These are phyloP conservation scores for Candida tibetensis DNA, from an alignment of 805 yeast species.

Conservation along the genomic window DNA sequence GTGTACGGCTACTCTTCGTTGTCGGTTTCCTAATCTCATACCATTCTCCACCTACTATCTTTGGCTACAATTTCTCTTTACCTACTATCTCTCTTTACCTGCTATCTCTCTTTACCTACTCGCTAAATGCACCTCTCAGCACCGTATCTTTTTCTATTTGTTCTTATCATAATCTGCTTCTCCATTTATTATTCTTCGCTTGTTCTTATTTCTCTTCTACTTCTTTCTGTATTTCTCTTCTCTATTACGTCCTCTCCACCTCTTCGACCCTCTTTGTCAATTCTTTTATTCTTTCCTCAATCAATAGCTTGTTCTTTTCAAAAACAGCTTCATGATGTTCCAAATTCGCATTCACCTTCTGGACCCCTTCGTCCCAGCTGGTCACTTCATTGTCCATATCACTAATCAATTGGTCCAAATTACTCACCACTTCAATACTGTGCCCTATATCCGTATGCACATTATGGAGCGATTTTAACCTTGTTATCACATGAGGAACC, in stretches of 20 bases:
- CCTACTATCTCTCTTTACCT: no score
- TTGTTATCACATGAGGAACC: slow-evolving; percentile 24
- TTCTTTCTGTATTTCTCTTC: neutral
- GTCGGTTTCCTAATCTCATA: no score
- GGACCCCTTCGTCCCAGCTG: slow-evolving; percentile 29
- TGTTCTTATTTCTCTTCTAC: neutral
- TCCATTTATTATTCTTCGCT: neutral
- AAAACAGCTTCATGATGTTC: slow-evolving; percentile 21
- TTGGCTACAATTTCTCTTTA: no score
- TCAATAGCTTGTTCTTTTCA: slow-evolving; percentile 20
- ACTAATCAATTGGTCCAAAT: slow-evolving; percentile 26
- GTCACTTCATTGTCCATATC: slow-evolving; percentile 25
- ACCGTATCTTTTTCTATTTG: no score
- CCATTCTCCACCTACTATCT: no score
- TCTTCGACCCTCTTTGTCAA: slow-evolving; percentile 10
- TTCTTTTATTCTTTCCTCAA: slow-evolving; percentile 16
- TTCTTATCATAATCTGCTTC: no score
- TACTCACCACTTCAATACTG: slow-evolving; percentile 22
- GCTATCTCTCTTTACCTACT: neutral
- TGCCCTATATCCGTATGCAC: slow-evolving; percentile 32
- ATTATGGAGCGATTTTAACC: slow-evolving; percentile 31
- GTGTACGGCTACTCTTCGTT: no score
- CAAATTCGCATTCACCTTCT: slow-evolving; percentile 20
- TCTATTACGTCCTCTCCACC: neutral
- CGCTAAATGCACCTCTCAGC: no score